A percentile compares a stretch with the other conserved stretches of the same genome.
phyloP scores from a whole-genome alignment of 1,284 basidiomycete species.

The Tilletia walkeri region DNA sequence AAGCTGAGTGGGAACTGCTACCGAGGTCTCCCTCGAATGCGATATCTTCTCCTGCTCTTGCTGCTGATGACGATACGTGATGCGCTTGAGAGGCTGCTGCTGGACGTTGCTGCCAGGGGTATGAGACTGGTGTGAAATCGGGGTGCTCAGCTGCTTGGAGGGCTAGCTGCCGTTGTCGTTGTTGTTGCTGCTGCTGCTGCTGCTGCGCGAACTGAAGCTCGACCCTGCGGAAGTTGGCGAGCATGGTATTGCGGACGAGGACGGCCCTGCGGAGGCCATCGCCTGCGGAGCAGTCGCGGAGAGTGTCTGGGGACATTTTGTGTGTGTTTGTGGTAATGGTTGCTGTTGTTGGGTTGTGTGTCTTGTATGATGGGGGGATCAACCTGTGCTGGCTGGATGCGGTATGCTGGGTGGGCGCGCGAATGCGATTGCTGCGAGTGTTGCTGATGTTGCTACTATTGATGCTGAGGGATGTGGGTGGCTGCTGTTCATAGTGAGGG shows the following conservation, averaged over 20 bases:
- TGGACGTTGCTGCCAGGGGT: conserved; percentile 1
- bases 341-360: background rate
- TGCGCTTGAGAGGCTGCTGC: background rate
- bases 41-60: background rate
- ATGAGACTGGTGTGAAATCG: background rate
- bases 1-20: background rate
- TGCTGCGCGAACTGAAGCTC: background rate
- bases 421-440: background rate
- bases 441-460: background rate
- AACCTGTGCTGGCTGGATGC: background rate
- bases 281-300: conserved; percentile 33
- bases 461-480: background rate
- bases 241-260: conserved; percentile 37
- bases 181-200: background rate
- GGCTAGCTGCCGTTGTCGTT: background rate
- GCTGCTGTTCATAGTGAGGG: too few relatives aligned
- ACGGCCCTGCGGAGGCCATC: conserved; percentile 36
- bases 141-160: background rate
- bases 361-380: background rate
- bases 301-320: background rate
- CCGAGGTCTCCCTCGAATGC: background rate
- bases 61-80: background rate
- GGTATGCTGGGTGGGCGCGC: conserved; percentile 6
- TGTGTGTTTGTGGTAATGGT: background rate
- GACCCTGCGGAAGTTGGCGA: conserved; percentile 26